phyloP scores from a whole-genome alignment of 176 grass and related monocot species.

The Secale cereale region DNA sequence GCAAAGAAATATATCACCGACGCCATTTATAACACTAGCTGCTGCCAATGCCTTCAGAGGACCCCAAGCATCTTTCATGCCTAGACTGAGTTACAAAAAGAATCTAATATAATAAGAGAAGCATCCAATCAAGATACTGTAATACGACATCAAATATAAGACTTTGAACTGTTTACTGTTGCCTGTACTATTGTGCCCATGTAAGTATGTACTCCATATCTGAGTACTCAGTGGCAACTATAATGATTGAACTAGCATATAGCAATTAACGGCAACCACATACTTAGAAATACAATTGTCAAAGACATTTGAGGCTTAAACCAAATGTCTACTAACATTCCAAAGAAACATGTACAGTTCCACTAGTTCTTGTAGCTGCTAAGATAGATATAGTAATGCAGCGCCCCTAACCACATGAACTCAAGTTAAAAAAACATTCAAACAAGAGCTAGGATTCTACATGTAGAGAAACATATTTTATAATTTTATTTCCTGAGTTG shows the following conservation, averaged over 20 bases:
- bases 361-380: background rate
- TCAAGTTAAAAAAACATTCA: background rate
- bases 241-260: background rate
- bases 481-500: background rate
- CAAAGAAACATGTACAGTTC: background rate
- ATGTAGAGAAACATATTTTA: background rate
- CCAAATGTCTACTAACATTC: background rate
- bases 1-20: conserved; percentile 85
- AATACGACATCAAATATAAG: background rate
- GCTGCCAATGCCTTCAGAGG: conserved; percentile 86
- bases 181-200: background rate
- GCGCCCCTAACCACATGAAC: background rate
- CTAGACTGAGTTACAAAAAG: conserved; percentile 63
- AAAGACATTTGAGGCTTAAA: conserved; percentile 8
- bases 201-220: background rate
- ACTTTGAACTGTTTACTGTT: background rate
- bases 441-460: background rate
- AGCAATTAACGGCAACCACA: background rate
- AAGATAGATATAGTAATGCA: conserved; percentile 3
- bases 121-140: conserved; percentile 16
- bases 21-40: conserved; percentile 75
- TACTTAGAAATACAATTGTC: background rate
- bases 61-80: conserved; percentile 98
- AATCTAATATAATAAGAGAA: conserved; percentile 30
- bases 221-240: background rate